Conservation (phyloP, 2,329 filamentous ascomycete genomes). For the Chrysoporthe cubensis region DNA sequence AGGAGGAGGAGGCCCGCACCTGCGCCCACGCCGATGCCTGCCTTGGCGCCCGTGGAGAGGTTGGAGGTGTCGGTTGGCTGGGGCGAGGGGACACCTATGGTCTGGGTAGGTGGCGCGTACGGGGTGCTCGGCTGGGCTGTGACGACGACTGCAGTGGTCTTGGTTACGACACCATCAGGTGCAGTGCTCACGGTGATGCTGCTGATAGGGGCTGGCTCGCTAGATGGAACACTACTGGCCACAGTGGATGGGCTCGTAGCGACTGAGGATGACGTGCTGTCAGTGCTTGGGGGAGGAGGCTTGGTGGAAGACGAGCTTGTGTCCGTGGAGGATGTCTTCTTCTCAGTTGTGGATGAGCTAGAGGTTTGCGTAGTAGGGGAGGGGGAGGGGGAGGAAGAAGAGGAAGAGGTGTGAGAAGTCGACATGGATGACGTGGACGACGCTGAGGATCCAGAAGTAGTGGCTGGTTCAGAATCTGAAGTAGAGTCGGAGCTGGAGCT, state of each 20-base stretch:
- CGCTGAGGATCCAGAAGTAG: not conserved
- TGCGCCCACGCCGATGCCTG: not conserved
- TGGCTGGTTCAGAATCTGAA: not conserved
- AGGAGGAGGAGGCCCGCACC: not conserved
- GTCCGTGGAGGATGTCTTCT: not conserved
- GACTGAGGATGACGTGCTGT: not conserved
- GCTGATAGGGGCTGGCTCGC: not conserved
- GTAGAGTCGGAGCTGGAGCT: not conserved
- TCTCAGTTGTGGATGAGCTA: not conserved
- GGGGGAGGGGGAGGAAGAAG: not conserved
- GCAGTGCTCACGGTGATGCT: not conserved
- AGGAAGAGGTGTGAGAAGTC: not conserved
- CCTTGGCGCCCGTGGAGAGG: conserved; percentile 1
- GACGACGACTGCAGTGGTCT: not conserved
- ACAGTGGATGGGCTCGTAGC: not conserved
- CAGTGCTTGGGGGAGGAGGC: not conserved
- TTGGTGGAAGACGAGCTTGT: not conserved
- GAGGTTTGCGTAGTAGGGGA: not conserved
- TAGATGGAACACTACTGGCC: not conserved
- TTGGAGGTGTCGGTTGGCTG: not conserved
- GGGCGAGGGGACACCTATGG: not conserved
- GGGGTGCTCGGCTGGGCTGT: not conserved
- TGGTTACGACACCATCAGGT: not conserved
- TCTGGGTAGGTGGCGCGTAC: not conserved
- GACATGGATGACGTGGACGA: not conserved